Evolutionary conservation across 2,329 filamentous ascomycete species (phyloP), one percentile per base, ranked within the genome.

Genomic region (Penicillium verrucosum): DNA sequence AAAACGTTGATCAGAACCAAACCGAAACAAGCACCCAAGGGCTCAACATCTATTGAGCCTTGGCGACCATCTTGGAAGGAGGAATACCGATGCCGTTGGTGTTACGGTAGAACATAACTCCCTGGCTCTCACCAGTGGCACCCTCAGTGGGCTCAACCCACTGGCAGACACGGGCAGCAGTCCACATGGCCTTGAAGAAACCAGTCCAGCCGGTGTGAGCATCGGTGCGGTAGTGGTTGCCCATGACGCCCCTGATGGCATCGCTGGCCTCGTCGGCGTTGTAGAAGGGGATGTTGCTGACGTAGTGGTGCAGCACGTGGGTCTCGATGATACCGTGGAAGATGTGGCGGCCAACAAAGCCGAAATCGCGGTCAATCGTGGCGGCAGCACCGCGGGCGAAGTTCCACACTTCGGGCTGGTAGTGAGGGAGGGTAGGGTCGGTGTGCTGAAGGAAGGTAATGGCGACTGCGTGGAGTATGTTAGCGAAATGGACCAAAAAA

Each of bases 361-460:
- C 93, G 71, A 97, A 96, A 76, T 97, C 93, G 69, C 93, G 92
- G 73, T 97, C 93, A 69, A 97, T 96, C 60, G 93, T 97, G 57
- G 93, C 92, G 57, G 92, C 92, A 56, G 93, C 93, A 68, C 93
- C 93, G 65, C 93, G 92, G 64, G 92, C 87, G 72, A 92, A 97
- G 79, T 89, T 96, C 93, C 93, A 97, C 70, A 89, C 85, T 62
- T 89, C 83, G 59, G 86, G 84, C 55, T 87, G 85, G 83, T 97
- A 97, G 83, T 97, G 93, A 59, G 93, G 93, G 44, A 97, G 89
- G 41, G 89, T 86, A 46, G 92, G 92, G 75, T 97, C 92, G 72
- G 93, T 97, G 85, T 97, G 93, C 79, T 97, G 93, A 61, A 97
- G 86, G 84, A 87, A 97, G 66, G 93, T 97, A 76, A 97, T 97